phyloP scores from a whole-genome alignment of 129 eudicot species.

The Chrysanthemum lavandulifolium region DNA sequence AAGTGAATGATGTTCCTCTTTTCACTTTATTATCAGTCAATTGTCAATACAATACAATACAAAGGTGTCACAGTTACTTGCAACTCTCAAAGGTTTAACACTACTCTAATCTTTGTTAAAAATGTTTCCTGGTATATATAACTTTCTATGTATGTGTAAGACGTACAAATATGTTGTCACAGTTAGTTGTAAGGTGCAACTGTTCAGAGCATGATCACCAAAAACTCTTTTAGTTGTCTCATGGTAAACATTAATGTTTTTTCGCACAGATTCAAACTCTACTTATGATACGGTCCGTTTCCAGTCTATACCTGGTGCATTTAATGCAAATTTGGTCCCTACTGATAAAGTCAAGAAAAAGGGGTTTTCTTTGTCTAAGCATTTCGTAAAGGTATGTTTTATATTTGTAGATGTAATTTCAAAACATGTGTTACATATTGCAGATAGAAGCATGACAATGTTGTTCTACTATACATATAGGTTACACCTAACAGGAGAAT shows the following conservation, averaged over 20 bases:
- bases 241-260: constrained; percentile 10
- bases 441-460: not conserved
- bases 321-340: constrained; percentile 78
- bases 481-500: constrained; percentile 75
- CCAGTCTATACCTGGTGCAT: constrained; percentile 93
- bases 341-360: constrained; percentile 58
- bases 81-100: too few species aligned
- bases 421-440: not conserved
- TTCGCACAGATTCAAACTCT: constrained; percentile 80
- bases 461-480: constrained; percentile 37
- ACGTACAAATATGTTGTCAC: too few species aligned
- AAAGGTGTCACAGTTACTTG: too few species aligned
- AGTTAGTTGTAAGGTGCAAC: too few species aligned
- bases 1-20: too few species aligned
- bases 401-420: not conserved
- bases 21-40: too few species aligned
- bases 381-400: constrained; percentile 61
- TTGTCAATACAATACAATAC: too few species aligned
- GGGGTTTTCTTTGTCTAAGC: constrained; percentile 73
- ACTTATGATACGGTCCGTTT: constrained; percentile 91
- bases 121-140: too few species aligned
- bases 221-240: not conserved
- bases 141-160: too few species aligned
- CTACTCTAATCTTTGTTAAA: too few species aligned
- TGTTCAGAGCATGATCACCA: too few species aligned